Base-by-base conservation (phyloP, 1,284 basidiomycete genomes). In the Ustilago esculenta region DNA sequence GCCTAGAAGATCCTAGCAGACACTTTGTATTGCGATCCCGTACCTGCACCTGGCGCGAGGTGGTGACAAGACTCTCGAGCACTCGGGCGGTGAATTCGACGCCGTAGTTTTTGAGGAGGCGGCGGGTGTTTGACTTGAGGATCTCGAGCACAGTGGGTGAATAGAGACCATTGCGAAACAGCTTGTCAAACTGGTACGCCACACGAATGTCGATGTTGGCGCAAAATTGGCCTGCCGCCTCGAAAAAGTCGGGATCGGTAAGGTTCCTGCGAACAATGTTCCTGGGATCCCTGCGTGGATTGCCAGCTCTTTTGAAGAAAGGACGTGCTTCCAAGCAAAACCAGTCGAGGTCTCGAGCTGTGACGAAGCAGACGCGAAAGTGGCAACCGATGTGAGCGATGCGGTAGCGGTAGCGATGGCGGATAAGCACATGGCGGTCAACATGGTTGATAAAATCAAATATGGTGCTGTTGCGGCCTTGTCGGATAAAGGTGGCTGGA, bases 401-500 rank as follows among this genome's bases (percentile, higher is more conserved):
- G n/a, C 56, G 45, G 20, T 54, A 66, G 5, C 47, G 34, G 7
- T 30, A 37, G 12, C 63, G 50, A 5, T 54, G 18, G 12, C 37
- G 39, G 21, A 55, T 47, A n/a, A 24, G 33, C 3, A 44, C 17
- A 7, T 59, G 45, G 12, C 39, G 29, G 17, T 46, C 47, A 4
- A 15, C 10, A 4, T 33, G 6, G 32, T 49, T 35, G 43, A 36
- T 23, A 15, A 66, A 66, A 34, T 56, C 49, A n/a, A 59, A 66
- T 30, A 45, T 24, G 14, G 51, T 45, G 18, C 56, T 54, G 36
- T 50, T 55, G 10, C 47, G 34, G 5, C 56, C 63, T 15, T 66
- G 45, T 4, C 55, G 46, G 20, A 66, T 59, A 34, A 66, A 66
- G 2, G 63, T 66, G 14, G 56, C 56, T n/a, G 63, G 63, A 14